phyloP scores from a whole-genome alignment of 495 filamentous ascomycete genomes.

The Tirmania nivea region DNA sequence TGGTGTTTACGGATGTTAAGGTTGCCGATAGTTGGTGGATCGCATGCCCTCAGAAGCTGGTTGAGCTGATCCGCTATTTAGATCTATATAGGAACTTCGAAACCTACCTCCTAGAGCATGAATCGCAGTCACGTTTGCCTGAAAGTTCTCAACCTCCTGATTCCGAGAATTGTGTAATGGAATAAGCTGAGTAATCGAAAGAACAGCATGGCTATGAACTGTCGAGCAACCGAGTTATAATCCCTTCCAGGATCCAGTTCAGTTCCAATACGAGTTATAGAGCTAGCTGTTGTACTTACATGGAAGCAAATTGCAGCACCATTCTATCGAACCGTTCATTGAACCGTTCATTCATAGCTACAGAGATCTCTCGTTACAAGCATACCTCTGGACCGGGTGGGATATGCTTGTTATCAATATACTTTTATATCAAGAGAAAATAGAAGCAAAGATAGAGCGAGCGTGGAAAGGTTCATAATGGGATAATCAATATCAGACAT shows the following conservation, averaged over 20 bases:
- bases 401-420: too few relatives aligned
- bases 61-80: constrained; percentile 20
- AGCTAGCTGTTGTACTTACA: constrained; percentile 1
- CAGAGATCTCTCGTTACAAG: too few relatives aligned
- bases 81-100: constrained; percentile 15
- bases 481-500: too few relatives aligned
- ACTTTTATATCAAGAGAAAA: too few relatives aligned
- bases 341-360: background rate
- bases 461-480: too few relatives aligned
- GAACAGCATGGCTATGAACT: constrained; percentile 1
- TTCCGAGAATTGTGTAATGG: constrained; percentile 3
- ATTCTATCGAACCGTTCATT: background rate
- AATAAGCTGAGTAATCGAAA: constrained; percentile 3
- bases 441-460: too few relatives aligned
- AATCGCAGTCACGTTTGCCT: constrained; percentile 1
- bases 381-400: too few relatives aligned
- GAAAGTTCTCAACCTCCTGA: constrained; percentile 3
- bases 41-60: background rate
- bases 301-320: constrained; percentile 1
- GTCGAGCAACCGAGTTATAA: constrained; percentile 6
- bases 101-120: background rate
- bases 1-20: background rate
- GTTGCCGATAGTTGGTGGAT: background rate
- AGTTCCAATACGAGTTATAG: constrained; percentile 3
- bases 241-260: constrained; percentile 2